Percentiles rank a stretch among this genome's conserved stretches.
phyloP scores from a whole-genome alignment of 306 rosid species.

The Cicer bijugum region DNA sequence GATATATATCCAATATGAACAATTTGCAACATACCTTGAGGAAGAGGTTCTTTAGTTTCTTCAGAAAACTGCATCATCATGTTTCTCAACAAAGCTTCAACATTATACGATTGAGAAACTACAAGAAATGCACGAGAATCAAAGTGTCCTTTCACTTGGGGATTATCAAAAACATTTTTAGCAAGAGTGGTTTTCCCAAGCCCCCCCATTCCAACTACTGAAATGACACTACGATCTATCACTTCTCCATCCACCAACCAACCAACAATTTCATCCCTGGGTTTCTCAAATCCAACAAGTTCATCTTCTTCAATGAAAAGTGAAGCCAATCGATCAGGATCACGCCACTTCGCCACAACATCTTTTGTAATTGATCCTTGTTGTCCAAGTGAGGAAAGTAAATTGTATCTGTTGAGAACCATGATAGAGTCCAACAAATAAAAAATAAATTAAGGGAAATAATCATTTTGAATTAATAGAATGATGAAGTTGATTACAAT shows the following conservation, averaged over 20 bases:
- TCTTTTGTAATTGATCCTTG: neutral
- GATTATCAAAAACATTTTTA: conserved; percentile 3
- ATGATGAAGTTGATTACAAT: no score
- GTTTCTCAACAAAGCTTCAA: neutral
- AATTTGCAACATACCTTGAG: neutral
- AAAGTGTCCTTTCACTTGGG: neutral
- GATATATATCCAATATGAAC: no score
- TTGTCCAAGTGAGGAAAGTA: neutral
- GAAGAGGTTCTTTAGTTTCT: conserved; percentile 9
- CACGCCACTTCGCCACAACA: no score
- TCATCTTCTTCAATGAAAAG: conserved; percentile 3
- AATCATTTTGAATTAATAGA: no score
- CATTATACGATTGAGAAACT: conserved; percentile 33
- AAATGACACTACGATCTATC: neutral
- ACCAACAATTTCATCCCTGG: neutral
- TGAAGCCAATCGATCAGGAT: neutral
- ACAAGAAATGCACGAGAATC: neutral
- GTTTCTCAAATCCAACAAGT: neutral
- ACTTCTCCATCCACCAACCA: neutral
- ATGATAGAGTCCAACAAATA: no score
- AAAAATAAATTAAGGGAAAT: no score
- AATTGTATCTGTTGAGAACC: neutral
- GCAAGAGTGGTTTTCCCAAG: conserved; percentile 41
- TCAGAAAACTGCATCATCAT: conserved; percentile 1
- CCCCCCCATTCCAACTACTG: neutral